Conservation (phyloP, 805 yeast genomes). For the Kazachstania kunashirensis region DNA sequence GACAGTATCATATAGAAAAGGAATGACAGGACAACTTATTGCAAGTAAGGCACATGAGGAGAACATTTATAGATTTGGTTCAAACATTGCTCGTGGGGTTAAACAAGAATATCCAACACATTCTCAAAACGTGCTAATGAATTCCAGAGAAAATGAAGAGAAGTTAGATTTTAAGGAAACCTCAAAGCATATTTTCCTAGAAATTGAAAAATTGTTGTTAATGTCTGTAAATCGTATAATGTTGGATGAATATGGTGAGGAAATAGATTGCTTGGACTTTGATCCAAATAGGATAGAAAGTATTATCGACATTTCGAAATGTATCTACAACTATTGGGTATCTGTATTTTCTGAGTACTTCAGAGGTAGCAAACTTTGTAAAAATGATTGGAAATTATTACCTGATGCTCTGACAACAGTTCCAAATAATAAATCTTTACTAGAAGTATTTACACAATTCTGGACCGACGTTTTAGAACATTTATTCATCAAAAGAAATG, state of each 20-base stretch:
- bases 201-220: slow-evolving; percentile 33
- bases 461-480: slow-evolving; percentile 42
- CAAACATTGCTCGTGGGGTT: neutral
- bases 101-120: neutral
- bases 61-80: slow-evolving; percentile 20
- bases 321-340: slow-evolving; percentile 40
- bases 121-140: no score
- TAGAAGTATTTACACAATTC: slow-evolving; percentile 37
- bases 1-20: slow-evolving; percentile 44
- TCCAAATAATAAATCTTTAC: slow-evolving; percentile 27
- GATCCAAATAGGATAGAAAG: slow-evolving; percentile 28
- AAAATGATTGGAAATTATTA: slow-evolving; percentile 19
- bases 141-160: no score
- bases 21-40: slow-evolving; percentile 40
- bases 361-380: slow-evolving; percentile 14
- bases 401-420: slow-evolving; percentile 15
- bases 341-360: slow-evolving; percentile 51
- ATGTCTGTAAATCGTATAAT: slow-evolving; percentile 45
- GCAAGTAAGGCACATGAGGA: slow-evolving; percentile 34
- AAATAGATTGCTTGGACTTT: slow-evolving; percentile 43
- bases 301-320: slow-evolving; percentile 36
- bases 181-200: slow-evolving; percentile 28
- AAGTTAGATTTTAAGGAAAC: slow-evolving; percentile 1
- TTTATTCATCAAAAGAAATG: slow-evolving; percentile 34
- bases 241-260: slow-evolving; percentile 46